Conservation (phyloP, 2,329 filamentous ascomycete genomes). For the Grosmannia huntii region DNA sequence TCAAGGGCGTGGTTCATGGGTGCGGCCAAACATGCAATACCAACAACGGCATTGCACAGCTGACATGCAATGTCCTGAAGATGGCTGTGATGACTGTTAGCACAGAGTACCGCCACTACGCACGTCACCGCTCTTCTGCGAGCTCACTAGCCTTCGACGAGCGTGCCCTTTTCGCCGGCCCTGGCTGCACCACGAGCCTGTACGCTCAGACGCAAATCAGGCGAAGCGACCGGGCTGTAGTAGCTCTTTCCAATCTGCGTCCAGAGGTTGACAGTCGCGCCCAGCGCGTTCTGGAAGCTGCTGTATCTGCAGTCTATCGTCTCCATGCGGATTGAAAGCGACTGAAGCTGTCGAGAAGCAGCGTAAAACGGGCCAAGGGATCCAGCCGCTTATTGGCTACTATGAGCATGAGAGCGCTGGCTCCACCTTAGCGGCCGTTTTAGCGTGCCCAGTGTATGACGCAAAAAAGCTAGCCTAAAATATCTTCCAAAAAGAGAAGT, state of each 20-base stretch:
- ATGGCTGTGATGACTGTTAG: conserved; percentile 14
- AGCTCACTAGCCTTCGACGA: conserved; percentile 24
- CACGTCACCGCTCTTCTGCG: background rate
- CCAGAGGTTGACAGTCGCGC: conserved; percentile 24
- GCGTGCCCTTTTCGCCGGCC: conserved; percentile 20
- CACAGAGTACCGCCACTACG: background rate
- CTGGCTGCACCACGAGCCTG: conserved; percentile 15
- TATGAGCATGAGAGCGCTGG: background rate
- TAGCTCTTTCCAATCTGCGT: conserved; percentile 26
- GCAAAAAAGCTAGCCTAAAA: background rate
- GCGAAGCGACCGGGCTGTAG: conserved; percentile 22
- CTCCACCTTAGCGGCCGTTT: background rate
- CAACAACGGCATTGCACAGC: conserved; percentile 19
- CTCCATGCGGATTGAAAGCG: conserved; percentile 19
- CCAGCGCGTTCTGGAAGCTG: conserved; percentile 19
- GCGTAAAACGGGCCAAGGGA: background rate
- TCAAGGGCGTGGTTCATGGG: conserved; percentile 24
- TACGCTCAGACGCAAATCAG: conserved; percentile 14
- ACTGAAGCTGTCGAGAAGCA: background rate
- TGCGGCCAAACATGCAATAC: conserved; percentile 21
- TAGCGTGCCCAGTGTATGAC: background rate
- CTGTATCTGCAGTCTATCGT: conserved; percentile 22
- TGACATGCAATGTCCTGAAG: conserved; percentile 24
- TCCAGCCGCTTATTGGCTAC: background rate
- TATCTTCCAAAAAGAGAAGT: background rate